Conservation (phyloP, 2,329 filamentous ascomycete species). For the Grosmannia serpens region DNA sequence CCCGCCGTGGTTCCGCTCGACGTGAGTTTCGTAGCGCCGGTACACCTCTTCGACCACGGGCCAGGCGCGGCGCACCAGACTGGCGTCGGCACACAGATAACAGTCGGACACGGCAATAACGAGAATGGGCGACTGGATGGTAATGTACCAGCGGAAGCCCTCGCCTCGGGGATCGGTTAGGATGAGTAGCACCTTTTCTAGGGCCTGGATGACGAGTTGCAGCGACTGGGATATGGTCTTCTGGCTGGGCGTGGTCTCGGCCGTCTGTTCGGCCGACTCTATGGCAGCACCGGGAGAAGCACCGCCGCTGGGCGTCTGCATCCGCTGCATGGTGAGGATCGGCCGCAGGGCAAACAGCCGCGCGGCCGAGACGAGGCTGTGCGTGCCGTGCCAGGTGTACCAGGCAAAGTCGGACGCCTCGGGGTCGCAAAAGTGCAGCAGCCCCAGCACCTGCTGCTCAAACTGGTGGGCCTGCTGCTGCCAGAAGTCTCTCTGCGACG, state of each 20-base stretch:
- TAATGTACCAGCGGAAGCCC: constrained; percentile 19
- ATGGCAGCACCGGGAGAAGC: no score
- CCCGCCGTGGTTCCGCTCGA: not conserved
- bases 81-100: constrained; percentile 14
- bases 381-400: constrained; percentile 18
- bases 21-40: constrained; percentile 7
- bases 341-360: not conserved
- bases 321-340: not conserved
- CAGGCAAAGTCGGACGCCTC: constrained; percentile 18
- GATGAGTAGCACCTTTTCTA: constrained; percentile 17
- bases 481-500: not conserved
- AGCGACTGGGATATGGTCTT: not conserved
- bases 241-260: not conserved
- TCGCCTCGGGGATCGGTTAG: constrained; percentile 19
- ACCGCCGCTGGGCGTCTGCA: not conserved
- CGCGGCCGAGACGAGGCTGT: constrained; percentile 6
- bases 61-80: constrained; percentile 14
- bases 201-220: not conserved
- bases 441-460: constrained; percentile 6
- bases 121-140: constrained; percentile 17
- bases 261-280: not conserved
- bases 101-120: constrained; percentile 19
- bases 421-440: constrained; percentile 15
- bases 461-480: not conserved
- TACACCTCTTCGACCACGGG: constrained; percentile 16